phyloP scores from a whole-genome alignment of 345 rosid species.

The Psidium friedrichsthalianum region DNA sequence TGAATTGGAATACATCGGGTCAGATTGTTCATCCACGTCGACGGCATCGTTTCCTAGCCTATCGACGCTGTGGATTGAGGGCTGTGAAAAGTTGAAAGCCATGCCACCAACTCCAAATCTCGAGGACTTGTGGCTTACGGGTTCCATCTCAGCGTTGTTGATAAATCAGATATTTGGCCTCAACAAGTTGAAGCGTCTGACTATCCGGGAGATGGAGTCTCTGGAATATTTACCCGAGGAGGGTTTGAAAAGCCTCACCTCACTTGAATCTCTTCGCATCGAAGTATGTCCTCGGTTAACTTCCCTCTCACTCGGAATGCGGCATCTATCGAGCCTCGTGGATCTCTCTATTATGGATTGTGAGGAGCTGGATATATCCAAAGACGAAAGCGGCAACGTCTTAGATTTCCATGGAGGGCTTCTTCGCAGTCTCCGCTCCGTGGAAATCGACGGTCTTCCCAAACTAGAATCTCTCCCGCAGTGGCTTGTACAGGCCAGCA shows the following conservation, averaged over 20 bases:
- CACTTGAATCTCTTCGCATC: too few relatives aligned
- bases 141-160: neutral
- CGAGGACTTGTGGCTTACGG: neutral
- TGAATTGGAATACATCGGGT: neutral
- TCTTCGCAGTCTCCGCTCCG: neutral
- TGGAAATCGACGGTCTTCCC: accelerated
- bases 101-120: neutral
- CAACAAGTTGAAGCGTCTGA: neutral
- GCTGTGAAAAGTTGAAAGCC: neutral
- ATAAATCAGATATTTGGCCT: too few relatives aligned
- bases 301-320: too few relatives aligned
- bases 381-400: neutral
- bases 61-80: neutral
- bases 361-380: neutral
- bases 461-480: neutral
- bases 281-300: too few relatives aligned
- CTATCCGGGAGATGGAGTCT: neutral
- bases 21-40: neutral
- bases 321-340: too few relatives aligned
- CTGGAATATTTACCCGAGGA: neutral
- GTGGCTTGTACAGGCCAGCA: neutral
- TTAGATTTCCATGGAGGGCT: neutral
- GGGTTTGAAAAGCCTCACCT: neutral
- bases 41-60: neutral
- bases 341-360: neutral